Evolutionary conservation across 768 basidiomycete species (phyloP).

Genomic region (Mycena polygramma): DNA sequence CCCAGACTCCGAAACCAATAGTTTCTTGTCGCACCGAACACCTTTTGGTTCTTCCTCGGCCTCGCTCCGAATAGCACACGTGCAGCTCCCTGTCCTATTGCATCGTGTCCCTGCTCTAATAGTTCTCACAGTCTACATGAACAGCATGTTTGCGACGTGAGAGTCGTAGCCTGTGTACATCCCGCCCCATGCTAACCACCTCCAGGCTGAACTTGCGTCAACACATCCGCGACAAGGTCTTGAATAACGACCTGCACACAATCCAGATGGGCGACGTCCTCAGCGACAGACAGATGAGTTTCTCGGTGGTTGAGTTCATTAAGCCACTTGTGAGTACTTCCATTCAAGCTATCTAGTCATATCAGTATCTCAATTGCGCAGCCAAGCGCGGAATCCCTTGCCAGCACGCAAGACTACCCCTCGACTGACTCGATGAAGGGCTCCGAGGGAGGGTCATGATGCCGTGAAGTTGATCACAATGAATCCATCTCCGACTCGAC

Average conservation of each 20-base stretch:
- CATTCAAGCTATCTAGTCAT: too few relatives aligned
- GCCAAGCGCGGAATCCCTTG: too few relatives aligned
- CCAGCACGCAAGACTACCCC: too few relatives aligned
- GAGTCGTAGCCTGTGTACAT: neutral
- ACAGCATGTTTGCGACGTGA: constrained; percentile 36
- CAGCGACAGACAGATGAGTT: neutral
- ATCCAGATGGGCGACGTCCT: neutral
- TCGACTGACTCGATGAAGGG: too few relatives aligned
- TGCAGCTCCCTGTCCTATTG: neutral
- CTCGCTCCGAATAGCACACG: constrained; percentile 32
- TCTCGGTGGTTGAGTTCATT: neutral
- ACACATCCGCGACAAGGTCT: constrained; percentile 10
- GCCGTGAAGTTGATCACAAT: too few relatives aligned
- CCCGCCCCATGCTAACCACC: neutral
- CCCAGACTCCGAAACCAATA: neutral
- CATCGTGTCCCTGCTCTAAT: too few relatives aligned
- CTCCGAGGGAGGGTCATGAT: too few relatives aligned
- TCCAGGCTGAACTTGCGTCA: constrained; percentile 31
- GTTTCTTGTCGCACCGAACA: constrained; percentile 28
- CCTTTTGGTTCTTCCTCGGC: constrained; percentile 34
- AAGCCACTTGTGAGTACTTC: neutral
- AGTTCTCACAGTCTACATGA: constrained; percentile 30
- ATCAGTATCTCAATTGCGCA: too few relatives aligned
- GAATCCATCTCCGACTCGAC: too few relatives aligned
- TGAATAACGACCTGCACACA: neutral